Conservation (phyloP, 2,329 filamentous ascomycete genomes). For the Ascochyta fabae region DNA sequence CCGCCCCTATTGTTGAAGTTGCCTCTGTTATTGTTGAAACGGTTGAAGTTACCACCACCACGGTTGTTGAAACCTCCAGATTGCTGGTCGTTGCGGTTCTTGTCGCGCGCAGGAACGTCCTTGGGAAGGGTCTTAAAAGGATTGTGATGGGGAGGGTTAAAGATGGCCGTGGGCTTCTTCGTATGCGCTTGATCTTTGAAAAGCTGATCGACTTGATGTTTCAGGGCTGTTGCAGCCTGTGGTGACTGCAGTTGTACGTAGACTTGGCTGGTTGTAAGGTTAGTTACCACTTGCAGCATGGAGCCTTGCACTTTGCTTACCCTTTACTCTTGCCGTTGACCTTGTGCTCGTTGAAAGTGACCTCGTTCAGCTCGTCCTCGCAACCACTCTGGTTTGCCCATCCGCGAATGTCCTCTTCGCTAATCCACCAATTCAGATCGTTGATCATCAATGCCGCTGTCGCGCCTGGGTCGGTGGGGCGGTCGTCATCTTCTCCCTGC, state of each 20-base stretch:
- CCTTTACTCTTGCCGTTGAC: conserved; percentile 99
- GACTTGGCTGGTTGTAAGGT: conserved; percentile 62
- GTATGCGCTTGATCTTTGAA: conserved; percentile 61
- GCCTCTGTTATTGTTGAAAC: conserved; percentile 41
- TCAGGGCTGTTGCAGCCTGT: conserved; percentile 84
- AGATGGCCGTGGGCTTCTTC: conserved; percentile 75
- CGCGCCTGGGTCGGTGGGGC: conserved; percentile 64
- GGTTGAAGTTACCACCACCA: conserved; percentile 48
- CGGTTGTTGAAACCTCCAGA: conserved; percentile 47
- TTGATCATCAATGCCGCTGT: conserved; percentile 81
- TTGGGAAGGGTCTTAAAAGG: conserved; percentile 92
- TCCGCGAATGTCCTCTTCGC: conserved; percentile 87
- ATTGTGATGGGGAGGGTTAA: conserved; percentile 78
- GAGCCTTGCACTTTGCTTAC: conserved; percentile 59
- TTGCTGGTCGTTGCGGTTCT: conserved; percentile 65
- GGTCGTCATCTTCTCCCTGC: conserved; percentile 59
- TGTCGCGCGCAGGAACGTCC: conserved; percentile 76
- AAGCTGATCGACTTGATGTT: conserved; percentile 77
- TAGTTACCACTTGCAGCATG: conserved; percentile 2
- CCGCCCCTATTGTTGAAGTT: conserved; percentile 42
- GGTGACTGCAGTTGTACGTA: conserved; percentile 85
- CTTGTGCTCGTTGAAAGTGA: conserved; percentile 98
- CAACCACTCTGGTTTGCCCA: conserved; percentile 81
- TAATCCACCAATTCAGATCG: conserved; percentile 93
- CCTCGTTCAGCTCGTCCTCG: conserved; percentile 85